Evolutionary conservation across 192 early-diverging fungal genomes (phyloP), one percentile per base, ranked within the genome.

Genomic region (Cetraspora pellucida): DNA sequence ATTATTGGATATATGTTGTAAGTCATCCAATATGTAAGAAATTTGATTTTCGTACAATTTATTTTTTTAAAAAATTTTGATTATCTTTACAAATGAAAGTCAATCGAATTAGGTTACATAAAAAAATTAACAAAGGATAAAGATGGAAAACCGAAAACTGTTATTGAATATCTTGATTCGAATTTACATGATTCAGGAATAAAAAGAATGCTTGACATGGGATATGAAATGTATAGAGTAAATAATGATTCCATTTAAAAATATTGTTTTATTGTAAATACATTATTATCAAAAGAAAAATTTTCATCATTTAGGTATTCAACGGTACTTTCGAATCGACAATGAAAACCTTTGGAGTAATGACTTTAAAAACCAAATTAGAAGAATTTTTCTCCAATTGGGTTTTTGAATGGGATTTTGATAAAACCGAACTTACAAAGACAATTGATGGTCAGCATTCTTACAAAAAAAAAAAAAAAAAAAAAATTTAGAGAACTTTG

Each of bases 1-100:
- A 84, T 27, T 90, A 85, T 71, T 90, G 89, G 89, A 77, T 90
- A 45, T 84, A 89, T 71, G 78, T 90, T 59, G 87, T 87, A 82
- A 60, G 78, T 82, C 31, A 28, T 74, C 0, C 8, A 23, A 46
- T 73, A 6, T 46, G 11, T 4, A 8, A 37, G 17, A 10, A 10
- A 7, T 31, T 50, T 50, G 37, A 25, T 49, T 2, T 27, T 67
- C 7, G 57, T 23, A 21, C 21, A 21, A 25, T 59, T 23, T 59
- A 23, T 23, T 59, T 59, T 59, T 21, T 59, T 59, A 21, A 21
- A 23, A 59, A 23, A 25, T 21, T 59, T 59, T 23, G 1, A 59
- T 46, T 25, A 11, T 25, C 45, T 66, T 21, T 66, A 46, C 9
- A 25, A 23, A n/a, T 25, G 2, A 47, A 67, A 84, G 83, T 80